These are phyloP conservation scores for Rhodosporidiobolus odoratus DNA, from an alignment of 768 basidiomycete genomes.

Conservation along the genomic window DNA sequence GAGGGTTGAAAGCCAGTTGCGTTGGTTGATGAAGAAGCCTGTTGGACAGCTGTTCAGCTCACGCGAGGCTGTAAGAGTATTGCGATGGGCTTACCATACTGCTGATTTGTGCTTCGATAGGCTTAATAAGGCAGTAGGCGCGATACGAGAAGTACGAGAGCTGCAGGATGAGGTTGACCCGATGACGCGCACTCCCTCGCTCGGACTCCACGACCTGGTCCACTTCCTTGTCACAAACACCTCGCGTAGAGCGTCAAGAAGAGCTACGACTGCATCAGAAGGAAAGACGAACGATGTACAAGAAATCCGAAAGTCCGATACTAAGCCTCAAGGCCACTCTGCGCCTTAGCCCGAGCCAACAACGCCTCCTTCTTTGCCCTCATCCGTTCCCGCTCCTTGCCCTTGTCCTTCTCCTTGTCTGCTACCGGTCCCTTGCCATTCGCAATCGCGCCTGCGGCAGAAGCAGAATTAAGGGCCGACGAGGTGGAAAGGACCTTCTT, in stretches of 20 bases:
- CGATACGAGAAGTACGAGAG: background rate
- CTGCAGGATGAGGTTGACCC: background rate
- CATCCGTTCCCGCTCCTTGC: background rate
- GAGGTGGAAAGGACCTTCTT: background rate
- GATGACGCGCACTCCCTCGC: too few relatives aligned
- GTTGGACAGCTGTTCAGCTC: background rate
- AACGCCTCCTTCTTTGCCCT: slow-evolving; percentile 2
- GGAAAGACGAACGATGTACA: background rate
- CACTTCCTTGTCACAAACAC: too few relatives aligned
- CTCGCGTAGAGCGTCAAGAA: background rate
- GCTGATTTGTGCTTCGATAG: background rate
- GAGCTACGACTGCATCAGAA: background rate
- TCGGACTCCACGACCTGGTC: too few relatives aligned
- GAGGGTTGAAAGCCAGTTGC: background rate
- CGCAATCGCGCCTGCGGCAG: background rate
- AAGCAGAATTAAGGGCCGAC: background rate
- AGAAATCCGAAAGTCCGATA: background rate
- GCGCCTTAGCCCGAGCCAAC: slow-evolving; percentile 1
- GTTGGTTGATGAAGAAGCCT: too few relatives aligned
- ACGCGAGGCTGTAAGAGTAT: background rate
- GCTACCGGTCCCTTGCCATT: too few relatives aligned
- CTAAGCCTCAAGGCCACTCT: too few relatives aligned
- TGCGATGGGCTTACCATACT: background rate
- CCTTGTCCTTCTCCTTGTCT: slow-evolving; percentile 1
- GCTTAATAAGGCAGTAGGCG: background rate